Conservation (phyloP, 2,329 filamentous ascomycete genomes). For the Rugonectria rugulosa region DNA sequence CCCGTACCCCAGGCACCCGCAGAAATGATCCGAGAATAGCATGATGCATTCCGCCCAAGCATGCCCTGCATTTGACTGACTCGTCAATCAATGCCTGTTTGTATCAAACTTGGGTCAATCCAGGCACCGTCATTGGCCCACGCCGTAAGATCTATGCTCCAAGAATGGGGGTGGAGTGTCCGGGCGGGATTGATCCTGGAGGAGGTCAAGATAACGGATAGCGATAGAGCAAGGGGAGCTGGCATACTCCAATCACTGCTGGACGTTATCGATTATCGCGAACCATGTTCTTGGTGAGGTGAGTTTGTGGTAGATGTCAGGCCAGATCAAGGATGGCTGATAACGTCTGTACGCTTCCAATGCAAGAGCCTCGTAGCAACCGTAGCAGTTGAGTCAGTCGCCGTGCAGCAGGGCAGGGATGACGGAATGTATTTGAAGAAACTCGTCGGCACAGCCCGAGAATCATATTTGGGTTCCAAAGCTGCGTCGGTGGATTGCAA, state of each 20-base stretch:
- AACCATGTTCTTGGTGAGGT: constrained; percentile 13
- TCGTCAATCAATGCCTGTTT: constrained; percentile 1
- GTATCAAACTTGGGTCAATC: background rate
- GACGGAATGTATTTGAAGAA: constrained; percentile 13
- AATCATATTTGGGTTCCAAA: background rate
- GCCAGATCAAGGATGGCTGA: constrained; percentile 17
- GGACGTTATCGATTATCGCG: constrained; percentile 6
- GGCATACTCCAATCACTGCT: background rate
- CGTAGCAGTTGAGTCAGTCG: background rate
- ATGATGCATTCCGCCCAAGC: background rate
- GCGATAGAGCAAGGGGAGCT: background rate
- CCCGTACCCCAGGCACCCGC: constrained; percentile 3
- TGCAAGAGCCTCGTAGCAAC: background rate
- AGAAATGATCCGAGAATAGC: background rate
- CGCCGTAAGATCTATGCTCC: constrained; percentile 11
- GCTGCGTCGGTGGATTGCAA: background rate
- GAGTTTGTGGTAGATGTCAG: constrained; percentile 13
- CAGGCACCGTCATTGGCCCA: constrained; percentile 9
- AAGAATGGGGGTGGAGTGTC: constrained; percentile 16
- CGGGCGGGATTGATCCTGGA: constrained; percentile 6
- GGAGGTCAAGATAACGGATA: constrained; percentile 10
- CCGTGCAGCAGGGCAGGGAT: background rate
- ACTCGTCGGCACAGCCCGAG: background rate
- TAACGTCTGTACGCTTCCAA: constrained; percentile 5
- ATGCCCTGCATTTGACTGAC: constrained; percentile 13